These are phyloP conservation scores for Sarcomyxa edulis DNA, from an alignment of 768 basidiomycete species.

Conservation along the genomic window DNA sequence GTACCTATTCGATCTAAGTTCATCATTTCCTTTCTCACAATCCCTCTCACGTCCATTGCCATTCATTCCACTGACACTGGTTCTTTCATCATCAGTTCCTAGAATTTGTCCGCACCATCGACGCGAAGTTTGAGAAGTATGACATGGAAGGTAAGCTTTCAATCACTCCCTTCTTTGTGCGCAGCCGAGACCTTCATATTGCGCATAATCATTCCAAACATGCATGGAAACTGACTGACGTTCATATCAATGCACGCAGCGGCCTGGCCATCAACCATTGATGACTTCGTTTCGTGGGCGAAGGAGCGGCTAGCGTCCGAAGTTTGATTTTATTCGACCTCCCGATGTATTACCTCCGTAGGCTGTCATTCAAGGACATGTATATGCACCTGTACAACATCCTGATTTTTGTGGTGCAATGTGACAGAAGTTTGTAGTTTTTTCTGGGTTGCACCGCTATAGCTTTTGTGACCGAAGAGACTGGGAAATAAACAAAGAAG, in stretches of 20 bases:
- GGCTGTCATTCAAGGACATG: too few species aligned
- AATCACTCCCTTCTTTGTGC: background rate
- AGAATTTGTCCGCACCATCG: constrained; percentile 73
- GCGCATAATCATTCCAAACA: background rate
- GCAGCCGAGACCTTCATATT: background rate
- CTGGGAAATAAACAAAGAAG: too few species aligned
- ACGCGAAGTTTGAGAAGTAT: constrained; percentile 66
- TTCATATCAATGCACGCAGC: constrained; percentile 25
- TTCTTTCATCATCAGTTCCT: too few species aligned
- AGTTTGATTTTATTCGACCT: constrained; percentile 2
- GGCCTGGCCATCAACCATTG: constrained; percentile 66
- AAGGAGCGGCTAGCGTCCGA: constrained; percentile 15
- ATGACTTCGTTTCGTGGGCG: constrained; percentile 58
- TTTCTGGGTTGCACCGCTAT: too few species aligned
- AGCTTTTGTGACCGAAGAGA: too few species aligned
- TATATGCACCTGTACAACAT: too few species aligned
- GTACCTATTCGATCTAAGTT: constrained; percentile 3
- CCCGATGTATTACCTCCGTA: too few species aligned
- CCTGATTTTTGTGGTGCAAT: too few species aligned
- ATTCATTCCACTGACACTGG: too few species aligned
- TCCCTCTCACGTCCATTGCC: constrained; percentile 3
- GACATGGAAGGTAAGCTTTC: constrained; percentile 62
- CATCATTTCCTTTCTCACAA: constrained; percentile 1
- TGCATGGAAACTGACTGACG: constrained; percentile 2
- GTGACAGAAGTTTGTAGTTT: too few species aligned